Base-by-base conservation (phyloP, 352 stramenopile genomes). In the Globisporangium spiculum region DNA sequence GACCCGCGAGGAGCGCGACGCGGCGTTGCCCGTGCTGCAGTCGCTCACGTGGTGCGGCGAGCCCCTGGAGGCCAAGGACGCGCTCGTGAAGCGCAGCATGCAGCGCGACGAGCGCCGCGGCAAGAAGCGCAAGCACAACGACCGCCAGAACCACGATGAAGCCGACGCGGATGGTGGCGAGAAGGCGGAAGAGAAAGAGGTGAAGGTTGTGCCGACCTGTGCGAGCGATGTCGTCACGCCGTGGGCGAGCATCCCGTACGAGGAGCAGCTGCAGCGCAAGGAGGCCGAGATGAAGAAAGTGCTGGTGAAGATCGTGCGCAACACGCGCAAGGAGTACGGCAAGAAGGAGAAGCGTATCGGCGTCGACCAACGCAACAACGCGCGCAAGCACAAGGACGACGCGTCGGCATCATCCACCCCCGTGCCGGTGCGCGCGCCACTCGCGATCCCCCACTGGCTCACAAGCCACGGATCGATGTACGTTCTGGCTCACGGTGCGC, bases 201-300 rank as follows among this genome's bases (percentile, higher is more conserved):
- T 18, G 1, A 72, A 75, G 22, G 70, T 66, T 3, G 61, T 70
- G 8, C 68, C 73, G 1, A 85, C 79, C 60, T 75, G 90, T 44
- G 87, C 89, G 24, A 75, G 79, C 24, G 83, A 96, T 22, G 85
- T 92, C 12, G 89, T 95, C 59, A 94, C 89, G 27, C 90, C 90
- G 27, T 96, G 89, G 89, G 86, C 83, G 10, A 72, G 77, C 41
- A 74, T 96, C 7, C 75, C 82, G 18, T 96, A 96, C 63, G 79
- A 86, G 7, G 84, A 95, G 72, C 90, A 97, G 65, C 69, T 96
- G 36, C 75, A 90, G 63, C 84, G 82, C 63, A 97, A 97, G 66
- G 88, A 97, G 57, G 69, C 83, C 60, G 87, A 93, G 74, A 96
- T 97, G 90, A 94, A 93, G 78, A 93, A 94, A 60, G 89, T 96